Evolutionary conservation across 257 asterid species (phyloP).

Genomic region (Salvia rosmarinus): DNA sequence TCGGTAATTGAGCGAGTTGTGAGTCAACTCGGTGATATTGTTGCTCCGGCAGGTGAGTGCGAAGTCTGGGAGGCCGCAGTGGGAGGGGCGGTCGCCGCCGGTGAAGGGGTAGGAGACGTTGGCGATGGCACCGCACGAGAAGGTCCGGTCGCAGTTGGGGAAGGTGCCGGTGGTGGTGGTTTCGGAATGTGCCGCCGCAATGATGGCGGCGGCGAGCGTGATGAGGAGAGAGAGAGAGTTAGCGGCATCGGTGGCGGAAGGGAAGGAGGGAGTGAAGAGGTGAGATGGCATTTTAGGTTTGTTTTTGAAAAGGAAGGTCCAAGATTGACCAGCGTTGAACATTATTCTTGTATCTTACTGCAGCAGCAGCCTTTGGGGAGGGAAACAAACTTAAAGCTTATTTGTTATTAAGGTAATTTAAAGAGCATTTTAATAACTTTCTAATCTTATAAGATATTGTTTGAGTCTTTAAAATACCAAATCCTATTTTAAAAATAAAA

Average conservation of each 20-base stretch:
- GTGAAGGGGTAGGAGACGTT: slow-evolving; percentile 60
- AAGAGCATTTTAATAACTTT: neutral
- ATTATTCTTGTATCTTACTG: neutral
- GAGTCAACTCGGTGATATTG: slow-evolving; percentile 43
- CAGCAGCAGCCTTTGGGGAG: slow-evolving; percentile 29
- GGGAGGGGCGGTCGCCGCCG: slow-evolving; percentile 60
- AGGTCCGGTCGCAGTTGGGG: slow-evolving; percentile 49
- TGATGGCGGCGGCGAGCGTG: slow-evolving; percentile 34
- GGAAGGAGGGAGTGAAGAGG: slow-evolving; percentile 9
- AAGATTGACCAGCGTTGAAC: slow-evolving; percentile 28
- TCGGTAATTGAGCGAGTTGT: slow-evolving; percentile 48
- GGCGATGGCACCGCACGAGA: slow-evolving; percentile 53
- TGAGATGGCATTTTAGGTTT: slow-evolving; percentile 36
- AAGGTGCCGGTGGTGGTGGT: slow-evolving; percentile 23
- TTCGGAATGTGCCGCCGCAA: slow-evolving; percentile 36
- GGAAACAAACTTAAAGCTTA: neutral
- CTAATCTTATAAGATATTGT: neutral
- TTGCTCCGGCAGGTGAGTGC: slow-evolving; percentile 48
- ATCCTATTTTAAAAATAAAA: neutral
- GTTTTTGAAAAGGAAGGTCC: neutral
- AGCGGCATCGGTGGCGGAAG: slow-evolving; percentile 30
- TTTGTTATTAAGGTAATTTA: slow-evolving; percentile 16
- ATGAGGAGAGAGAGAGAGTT: slow-evolving; percentile 28
- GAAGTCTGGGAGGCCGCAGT: slow-evolving; percentile 64
- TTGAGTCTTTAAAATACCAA: neutral